A percentile compares a stretch with the other conserved stretches of the same genome.
phyloP scores from a whole-genome alignment of 345 rosid genomes.

The Passiflora organensis region DNA sequence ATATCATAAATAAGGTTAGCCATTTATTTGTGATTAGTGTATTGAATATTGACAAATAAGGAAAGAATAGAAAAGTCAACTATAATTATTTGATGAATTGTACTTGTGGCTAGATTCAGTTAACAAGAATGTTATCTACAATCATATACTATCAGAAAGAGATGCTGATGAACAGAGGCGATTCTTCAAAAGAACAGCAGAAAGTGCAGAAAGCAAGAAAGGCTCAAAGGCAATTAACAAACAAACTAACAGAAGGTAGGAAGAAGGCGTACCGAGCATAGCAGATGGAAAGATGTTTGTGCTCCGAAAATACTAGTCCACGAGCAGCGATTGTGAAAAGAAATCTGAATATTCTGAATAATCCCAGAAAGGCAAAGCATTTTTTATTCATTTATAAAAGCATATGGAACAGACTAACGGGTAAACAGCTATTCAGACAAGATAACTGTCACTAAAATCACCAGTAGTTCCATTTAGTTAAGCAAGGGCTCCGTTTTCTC shows the following conservation, averaged over 20 bases:
- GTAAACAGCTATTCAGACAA: too few relatives aligned
- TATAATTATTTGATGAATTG: too few relatives aligned
- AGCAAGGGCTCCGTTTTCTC: background rate
- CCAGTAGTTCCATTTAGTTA: conserved; percentile 6
- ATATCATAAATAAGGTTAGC: too few relatives aligned
- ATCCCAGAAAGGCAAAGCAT: background rate
- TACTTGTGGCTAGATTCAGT: too few relatives aligned
- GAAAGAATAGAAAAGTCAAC: too few relatives aligned
- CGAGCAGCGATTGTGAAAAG: background rate
- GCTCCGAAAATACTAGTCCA: background rate
- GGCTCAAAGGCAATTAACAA: background rate
- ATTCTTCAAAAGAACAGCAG: too few relatives aligned
- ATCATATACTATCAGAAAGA: too few relatives aligned
- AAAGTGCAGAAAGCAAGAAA: too few relatives aligned
- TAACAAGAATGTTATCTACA: too few relatives aligned
- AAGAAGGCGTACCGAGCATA: background rate
- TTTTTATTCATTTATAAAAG: background rate
- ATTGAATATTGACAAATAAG: too few relatives aligned
- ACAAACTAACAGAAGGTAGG: background rate
- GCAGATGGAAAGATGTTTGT: background rate
- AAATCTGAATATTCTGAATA: background rate
- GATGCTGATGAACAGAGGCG: too few relatives aligned
- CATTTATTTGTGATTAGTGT: too few relatives aligned
- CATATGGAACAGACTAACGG: background rate
- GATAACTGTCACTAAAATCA: background rate